phyloP scores from a whole-genome alignment of 352 stramenopile genomes.

The Phytopythium chamaehyphon region DNA sequence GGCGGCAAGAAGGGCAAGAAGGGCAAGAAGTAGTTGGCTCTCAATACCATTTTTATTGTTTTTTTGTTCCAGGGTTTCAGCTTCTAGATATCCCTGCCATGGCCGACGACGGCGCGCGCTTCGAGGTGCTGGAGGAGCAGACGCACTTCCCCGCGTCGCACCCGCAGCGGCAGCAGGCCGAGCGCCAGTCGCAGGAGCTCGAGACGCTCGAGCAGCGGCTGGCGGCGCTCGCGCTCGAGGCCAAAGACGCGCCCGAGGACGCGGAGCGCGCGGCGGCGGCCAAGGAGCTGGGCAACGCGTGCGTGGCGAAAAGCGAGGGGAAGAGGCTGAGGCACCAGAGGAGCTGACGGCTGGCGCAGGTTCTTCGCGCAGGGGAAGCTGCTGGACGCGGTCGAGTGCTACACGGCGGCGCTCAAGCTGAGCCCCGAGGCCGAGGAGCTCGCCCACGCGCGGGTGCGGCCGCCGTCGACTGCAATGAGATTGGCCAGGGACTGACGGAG shows the following conservation, averaged over 20 bases:
- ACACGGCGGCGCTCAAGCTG: constrained; percentile 79
- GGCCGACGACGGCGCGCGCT: constrained; percentile 35
- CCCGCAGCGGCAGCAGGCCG: constrained; percentile 18
- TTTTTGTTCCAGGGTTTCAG: too few species aligned
- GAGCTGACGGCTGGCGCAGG: constrained; percentile 16
- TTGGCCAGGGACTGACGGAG: too few species aligned
- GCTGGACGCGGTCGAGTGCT: constrained; percentile 81
- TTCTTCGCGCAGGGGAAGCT: constrained; percentile 67
- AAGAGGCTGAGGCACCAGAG: constrained; percentile 1
- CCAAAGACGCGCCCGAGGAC: constrained; percentile 27
- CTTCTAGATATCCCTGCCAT: too few species aligned
- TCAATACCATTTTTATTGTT: too few species aligned
- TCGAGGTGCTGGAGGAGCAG: constrained; percentile 85
- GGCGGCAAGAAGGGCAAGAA: constrained; percentile 50
- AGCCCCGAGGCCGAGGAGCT: constrained; percentile 73
- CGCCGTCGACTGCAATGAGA: too few species aligned
- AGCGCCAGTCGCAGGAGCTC: constrained; percentile 21
- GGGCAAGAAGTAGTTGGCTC: constrained; percentile 20
- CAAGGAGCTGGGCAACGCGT: constrained; percentile 87
- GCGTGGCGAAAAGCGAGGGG: constrained; percentile 2
- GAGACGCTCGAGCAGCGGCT: constrained; percentile 68
- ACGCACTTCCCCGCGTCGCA: constrained; percentile 60
- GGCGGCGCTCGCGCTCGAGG: constrained; percentile 43
- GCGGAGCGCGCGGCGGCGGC: constrained; percentile 68
- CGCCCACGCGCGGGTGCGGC: constrained; percentile 65